phyloP scores from a whole-genome alignment of 2,329 filamentous ascomycete genomes.

The Paraphaeosphaeria minitans region DNA sequence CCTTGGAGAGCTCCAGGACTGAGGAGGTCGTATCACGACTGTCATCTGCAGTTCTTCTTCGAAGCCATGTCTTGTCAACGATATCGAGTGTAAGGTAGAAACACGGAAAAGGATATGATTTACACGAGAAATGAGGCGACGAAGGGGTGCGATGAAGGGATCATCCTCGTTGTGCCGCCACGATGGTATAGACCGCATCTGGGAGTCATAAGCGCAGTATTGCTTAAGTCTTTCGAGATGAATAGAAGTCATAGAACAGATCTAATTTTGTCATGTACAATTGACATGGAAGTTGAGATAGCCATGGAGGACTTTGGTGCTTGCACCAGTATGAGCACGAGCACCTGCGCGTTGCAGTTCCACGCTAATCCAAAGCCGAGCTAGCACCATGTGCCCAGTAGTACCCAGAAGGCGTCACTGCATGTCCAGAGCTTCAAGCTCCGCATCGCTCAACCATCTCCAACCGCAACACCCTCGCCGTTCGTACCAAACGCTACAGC shows the following conservation, averaged over 20 bases:
- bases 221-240: too few relatives aligned
- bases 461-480: neutral
- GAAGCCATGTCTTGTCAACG: neutral
- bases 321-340: neutral
- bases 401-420: neutral
- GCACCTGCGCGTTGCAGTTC: neutral
- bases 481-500: neutral
- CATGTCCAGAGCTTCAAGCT: conserved; percentile 5
- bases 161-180: neutral
- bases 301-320: neutral
- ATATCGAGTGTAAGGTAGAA: neutral
- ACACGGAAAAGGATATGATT: neutral
- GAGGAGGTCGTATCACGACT: too few relatives aligned
- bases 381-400: neutral
- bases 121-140: neutral
- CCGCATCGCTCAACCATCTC: neutral
- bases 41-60: neutral
- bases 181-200: neutral
- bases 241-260: too few relatives aligned
- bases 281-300: neutral
- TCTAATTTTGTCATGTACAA: neutral
- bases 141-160: neutral
- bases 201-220: too few relatives aligned
- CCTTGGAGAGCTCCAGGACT: too few relatives aligned
- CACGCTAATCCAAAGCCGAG: neutral